phyloP scores from a whole-genome alignment of 345 rosid species.

The Citrus reticulata region DNA sequence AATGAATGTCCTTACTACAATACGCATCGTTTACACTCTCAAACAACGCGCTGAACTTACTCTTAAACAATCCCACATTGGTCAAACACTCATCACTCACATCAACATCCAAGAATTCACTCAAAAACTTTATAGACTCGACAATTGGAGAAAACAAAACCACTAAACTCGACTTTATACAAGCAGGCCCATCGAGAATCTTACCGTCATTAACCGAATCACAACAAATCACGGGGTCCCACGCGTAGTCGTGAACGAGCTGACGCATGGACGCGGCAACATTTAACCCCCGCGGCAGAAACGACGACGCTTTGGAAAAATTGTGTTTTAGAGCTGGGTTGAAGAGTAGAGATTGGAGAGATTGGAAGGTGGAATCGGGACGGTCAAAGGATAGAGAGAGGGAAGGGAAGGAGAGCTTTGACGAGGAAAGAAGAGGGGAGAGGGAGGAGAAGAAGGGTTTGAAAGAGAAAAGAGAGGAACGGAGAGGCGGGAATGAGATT shows the following conservation, averaged over 20 bases:
- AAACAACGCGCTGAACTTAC: constrained; percentile 43
- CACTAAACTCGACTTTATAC: constrained; percentile 66
- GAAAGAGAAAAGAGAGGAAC: constrained; percentile 67
- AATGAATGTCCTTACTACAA: constrained; percentile 64
- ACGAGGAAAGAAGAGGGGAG: constrained; percentile 85
- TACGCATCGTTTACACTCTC: constrained; percentile 53
- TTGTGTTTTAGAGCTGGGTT: constrained; percentile 9
- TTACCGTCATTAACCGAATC: constrained; percentile 35
- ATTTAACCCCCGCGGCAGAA: constrained; percentile 27
- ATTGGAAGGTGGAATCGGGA: constrained; percentile 42
- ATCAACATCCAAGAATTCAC: constrained; percentile 50
- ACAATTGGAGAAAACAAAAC: constrained; percentile 62
- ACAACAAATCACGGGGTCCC: constrained; percentile 52
- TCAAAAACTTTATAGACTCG: constrained; percentile 28
- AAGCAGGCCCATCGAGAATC: constrained; percentile 17
- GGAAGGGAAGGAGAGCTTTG: constrained; percentile 59
- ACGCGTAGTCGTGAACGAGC: constrained; percentile 75
- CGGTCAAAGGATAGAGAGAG: constrained; percentile 65
- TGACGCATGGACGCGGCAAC: constrained; percentile 65
- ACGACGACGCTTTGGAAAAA: constrained; percentile 18
- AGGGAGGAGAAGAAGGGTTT: constrained; percentile 86
- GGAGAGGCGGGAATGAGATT: constrained; percentile 53
- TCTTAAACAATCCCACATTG: constrained; percentile 30
- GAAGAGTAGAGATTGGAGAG: constrained; percentile 39
- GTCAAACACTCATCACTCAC: constrained; percentile 28